Conservation (phyloP, 441 rosid species). For the Viola pubescens region DNA sequence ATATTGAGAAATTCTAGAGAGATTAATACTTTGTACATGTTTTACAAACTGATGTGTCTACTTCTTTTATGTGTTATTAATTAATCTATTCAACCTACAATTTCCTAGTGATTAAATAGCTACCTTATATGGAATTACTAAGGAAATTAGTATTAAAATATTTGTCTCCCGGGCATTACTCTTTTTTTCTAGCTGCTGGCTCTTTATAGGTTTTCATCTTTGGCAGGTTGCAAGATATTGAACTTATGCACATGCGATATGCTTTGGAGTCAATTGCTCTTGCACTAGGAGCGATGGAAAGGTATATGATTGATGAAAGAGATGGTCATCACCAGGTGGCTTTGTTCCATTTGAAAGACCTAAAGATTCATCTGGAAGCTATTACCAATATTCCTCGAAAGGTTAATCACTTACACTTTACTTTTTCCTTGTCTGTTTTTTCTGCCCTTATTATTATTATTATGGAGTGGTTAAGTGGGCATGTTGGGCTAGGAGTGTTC, state of each 20-base stretch:
- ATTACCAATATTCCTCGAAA: slow-evolving; percentile 77
- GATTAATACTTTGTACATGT: no score
- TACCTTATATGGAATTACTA: no score
- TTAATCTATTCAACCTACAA: no score
- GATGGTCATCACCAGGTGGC: slow-evolving; percentile 46
- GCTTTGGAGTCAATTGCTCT: slow-evolving; percentile 80
- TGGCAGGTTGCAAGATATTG: slow-evolving; percentile 87
- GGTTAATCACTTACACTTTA: slow-evolving; percentile 31
- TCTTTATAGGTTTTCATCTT: slow-evolving; percentile 9
- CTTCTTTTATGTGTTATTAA: no score
- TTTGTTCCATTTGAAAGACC: slow-evolving; percentile 65
- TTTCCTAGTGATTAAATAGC: no score
- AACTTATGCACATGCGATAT: slow-evolving; percentile 97
- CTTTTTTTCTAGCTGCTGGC: slow-evolving; percentile 5
- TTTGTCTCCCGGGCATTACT: neutral
- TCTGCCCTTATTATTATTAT: no score
- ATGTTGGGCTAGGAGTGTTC: no score
- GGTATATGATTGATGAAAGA: slow-evolving; percentile 38
- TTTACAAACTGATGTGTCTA: no score
- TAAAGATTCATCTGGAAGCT: slow-evolving; percentile 71
- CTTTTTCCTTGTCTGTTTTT: neutral
- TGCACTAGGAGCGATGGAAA: slow-evolving; percentile 68
- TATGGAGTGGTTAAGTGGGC: no score
- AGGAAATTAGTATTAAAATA: neutral
- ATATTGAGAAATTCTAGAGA: no score